A percentile compares a stretch with the other conserved stretches of the same genome.
These are phyloP conservation scores for Diaporthe nobilis DNA, from an alignment of 2,329 filamentous ascomycete genomes.

Conservation along the genomic window DNA sequence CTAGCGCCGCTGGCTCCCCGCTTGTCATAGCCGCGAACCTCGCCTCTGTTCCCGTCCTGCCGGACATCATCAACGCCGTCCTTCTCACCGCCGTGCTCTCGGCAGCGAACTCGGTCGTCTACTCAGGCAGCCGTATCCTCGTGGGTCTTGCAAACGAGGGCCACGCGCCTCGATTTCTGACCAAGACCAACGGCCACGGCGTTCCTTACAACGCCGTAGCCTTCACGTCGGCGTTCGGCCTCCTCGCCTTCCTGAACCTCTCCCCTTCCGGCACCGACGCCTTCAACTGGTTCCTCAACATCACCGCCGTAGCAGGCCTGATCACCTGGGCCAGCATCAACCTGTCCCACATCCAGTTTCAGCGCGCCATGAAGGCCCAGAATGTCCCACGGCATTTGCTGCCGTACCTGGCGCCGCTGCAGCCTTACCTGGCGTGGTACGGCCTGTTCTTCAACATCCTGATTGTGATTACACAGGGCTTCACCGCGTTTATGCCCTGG, in stretches of 20 bases:
- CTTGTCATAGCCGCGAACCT: constrained; percentile 72
- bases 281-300: constrained; percentile 82
- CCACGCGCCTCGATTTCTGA: constrained; percentile 73
- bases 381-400: constrained; percentile 70
- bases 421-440: constrained; percentile 76
- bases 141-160: constrained; percentile 76
- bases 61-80: constrained; percentile 82
- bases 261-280: constrained; percentile 70
- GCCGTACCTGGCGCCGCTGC: constrained; percentile 72
- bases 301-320: constrained; percentile 77
- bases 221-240: constrained; percentile 69
- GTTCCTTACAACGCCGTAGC: constrained; percentile 75
- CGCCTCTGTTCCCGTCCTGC: constrained; percentile 75
- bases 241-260: constrained; percentile 78
- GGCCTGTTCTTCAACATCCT: constrained; percentile 76
- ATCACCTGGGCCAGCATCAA: constrained; percentile 79
- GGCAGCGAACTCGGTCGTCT: constrained; percentile 83
- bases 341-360: constrained; percentile 75
- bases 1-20: constrained; percentile 75
- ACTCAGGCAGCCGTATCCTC: constrained; percentile 78
- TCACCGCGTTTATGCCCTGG: constrained; percentile 77
- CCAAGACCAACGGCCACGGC: constrained; percentile 71
- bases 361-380: constrained; percentile 69
- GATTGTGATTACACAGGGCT: constrained; percentile 78
- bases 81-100: constrained; percentile 84